Evolutionary conservation across 495 filamentous ascomycete species (phyloP), one percentile per base, ranked within the genome.

Genomic region (Physcia stellaris): DNA sequence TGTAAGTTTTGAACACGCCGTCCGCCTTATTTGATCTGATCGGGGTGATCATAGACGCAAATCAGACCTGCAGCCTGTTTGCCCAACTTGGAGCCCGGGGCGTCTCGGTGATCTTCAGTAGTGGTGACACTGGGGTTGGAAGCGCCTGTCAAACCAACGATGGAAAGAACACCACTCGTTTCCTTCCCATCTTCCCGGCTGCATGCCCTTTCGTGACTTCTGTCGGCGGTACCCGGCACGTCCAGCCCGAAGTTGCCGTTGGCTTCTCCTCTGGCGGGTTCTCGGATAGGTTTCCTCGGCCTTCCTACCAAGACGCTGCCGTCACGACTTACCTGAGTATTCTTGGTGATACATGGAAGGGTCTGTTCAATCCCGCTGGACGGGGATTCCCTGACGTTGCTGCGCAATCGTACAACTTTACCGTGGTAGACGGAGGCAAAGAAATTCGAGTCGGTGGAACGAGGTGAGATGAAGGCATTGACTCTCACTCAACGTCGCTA

Each of bases 151-250:
- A 67, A 13, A 68, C 66, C 39, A 85, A 85, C 49, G 76, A 83
- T 39, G 79, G 79, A 18, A 63, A 58, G 16, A 70, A 73, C 35
- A 63, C 58, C 1, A 71, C 66, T 7, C 68, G 66, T 24, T 86
- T 83, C 54, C 52, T 74, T 4, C 70, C 82, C 6, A 69, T 61
- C 4, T 90, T 84, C 55, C 85, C 84, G 0, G 79, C 78, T 0
- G 66, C 70, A n/a, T 92, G 85, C 46, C 85, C 85, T 0, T 90
- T 75, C 49, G 76, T 90, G 4, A 93, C 84, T 0, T 60, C 74
- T 0, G 80, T 90, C 6, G 84, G 83, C 10, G 82, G 77, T 4
- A 84, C 79, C 0, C 58, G 61, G n/a, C 59, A 66, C 13, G 61
- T 67, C 1, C 50, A 59, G 2, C 67, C 74, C 5, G 60, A 77